A percentile compares a stretch with the other conserved stretches of the same genome.
phyloP scores from a whole-genome alignment of 148 eudicot genomes.

The Gaultheria prostrata region DNA sequence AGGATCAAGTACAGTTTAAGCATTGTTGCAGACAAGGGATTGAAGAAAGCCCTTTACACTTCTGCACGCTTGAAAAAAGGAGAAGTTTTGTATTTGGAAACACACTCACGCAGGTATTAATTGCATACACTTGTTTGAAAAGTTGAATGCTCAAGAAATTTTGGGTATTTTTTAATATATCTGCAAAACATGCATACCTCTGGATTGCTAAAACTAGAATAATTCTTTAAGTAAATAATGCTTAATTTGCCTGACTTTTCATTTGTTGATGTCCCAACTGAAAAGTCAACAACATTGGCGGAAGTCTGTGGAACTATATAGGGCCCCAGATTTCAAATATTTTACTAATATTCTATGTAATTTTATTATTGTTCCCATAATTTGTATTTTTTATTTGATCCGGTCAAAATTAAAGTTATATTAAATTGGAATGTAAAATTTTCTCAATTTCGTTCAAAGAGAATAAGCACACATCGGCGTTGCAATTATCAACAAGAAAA shows the following conservation, averaged over 20 bases:
- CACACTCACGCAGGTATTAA: conserved; percentile 75
- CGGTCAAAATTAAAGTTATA: background rate
- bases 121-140: background rate
- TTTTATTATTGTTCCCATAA: background rate
- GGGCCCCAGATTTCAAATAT: too few relatives aligned
- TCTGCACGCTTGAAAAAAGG: conserved; percentile 98
- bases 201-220: conserved; percentile 1
- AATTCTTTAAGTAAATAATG: background rate
- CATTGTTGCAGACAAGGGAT: conserved; percentile 93
- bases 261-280: background rate
- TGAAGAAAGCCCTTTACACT: conserved; percentile 80
- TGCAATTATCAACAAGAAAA: background rate
- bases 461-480: background rate
- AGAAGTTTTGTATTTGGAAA: conserved; percentile 92
- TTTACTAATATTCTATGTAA: too few relatives aligned
- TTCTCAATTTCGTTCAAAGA: background rate
- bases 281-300: background rate
- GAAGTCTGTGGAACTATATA: too few relatives aligned
- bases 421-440: background rate
- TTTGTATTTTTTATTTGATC: background rate
- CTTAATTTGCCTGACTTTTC: background rate
- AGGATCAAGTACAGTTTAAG: conserved; percentile 95
- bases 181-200: background rate
- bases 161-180: background rate
- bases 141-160: background rate